Evolutionary conservation across 441 rosid species (phyloP).

Genomic region (Manihot esculenta): DNA sequence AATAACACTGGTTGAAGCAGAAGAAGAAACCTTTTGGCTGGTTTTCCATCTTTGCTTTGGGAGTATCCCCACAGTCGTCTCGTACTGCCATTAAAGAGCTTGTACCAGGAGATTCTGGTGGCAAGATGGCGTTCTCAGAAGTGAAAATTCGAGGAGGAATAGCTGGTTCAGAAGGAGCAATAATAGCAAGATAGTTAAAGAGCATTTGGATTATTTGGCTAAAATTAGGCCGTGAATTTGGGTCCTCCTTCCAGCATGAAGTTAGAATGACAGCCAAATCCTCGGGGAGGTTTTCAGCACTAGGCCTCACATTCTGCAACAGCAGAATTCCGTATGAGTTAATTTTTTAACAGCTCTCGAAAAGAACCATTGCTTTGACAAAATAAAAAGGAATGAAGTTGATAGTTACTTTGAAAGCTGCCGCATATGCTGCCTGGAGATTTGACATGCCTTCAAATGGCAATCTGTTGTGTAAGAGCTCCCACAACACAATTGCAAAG

Average conservation of each 20-base stretch:
- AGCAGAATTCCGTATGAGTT: constrained; percentile 5
- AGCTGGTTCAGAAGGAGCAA: constrained; percentile 49
- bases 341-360: not conserved
- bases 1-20: constrained; percentile 66
- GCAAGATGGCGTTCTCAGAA: constrained; percentile 56
- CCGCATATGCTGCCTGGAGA: constrained; percentile 96
- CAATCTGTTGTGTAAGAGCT: constrained; percentile 78
- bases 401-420: constrained; percentile 72
- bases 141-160: constrained; percentile 50
- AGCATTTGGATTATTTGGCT: constrained; percentile 77
- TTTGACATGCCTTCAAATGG: constrained; percentile 98
- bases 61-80: constrained; percentile 40
- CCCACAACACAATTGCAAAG: constrained; percentile 91
- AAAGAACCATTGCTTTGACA: not conserved
- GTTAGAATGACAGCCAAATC: constrained; percentile 68
- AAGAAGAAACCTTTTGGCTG: constrained; percentile 51
- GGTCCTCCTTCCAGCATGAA: constrained; percentile 93
- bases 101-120: constrained; percentile 85
- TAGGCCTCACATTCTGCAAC: constrained; percentile 78
- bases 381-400: not conserved
- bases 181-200: constrained; percentile 51
- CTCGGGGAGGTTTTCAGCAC: constrained; percentile 66
- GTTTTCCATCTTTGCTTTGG: constrained; percentile 35
- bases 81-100: constrained; percentile 66
- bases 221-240: constrained; percentile 74